Conservation (phyloP, 169 alveolate species). For the Plasmodium vivax region DNA sequence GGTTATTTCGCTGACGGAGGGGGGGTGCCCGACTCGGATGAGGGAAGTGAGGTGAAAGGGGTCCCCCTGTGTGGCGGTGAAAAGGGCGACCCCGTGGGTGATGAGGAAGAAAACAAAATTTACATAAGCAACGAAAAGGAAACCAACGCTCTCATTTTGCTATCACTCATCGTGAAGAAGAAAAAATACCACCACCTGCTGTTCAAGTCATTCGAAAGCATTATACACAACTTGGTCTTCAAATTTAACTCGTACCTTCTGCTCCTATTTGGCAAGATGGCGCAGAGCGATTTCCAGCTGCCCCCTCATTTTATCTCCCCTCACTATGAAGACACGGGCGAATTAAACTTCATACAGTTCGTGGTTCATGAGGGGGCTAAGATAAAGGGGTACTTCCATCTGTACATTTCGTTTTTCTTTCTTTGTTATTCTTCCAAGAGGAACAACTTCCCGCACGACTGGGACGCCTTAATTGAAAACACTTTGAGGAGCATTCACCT, state of each 20-base stretch:
- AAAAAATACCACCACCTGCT: slow-evolving; percentile 46
- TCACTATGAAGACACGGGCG: slow-evolving; percentile 7
- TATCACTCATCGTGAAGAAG: slow-evolving; percentile 42
- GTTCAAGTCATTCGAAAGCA: slow-evolving; percentile 1
- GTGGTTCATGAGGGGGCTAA: background rate
- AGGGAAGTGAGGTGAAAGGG: background rate
- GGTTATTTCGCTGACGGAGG: background rate
- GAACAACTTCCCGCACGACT: slow-evolving; percentile 10
- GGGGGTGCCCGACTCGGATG: background rate
- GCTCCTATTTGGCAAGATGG: slow-evolving; percentile 3
- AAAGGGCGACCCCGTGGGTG: background rate
- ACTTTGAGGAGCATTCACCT: slow-evolving; percentile 12
- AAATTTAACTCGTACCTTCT: slow-evolving; percentile 40
- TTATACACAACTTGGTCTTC: slow-evolving; percentile 21
- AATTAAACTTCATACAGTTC: background rate
- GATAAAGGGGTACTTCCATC: slow-evolving; percentile 8
- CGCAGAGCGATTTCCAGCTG: slow-evolving; percentile 3
- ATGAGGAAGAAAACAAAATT: background rate
- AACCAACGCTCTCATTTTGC: slow-evolving; percentile 22
- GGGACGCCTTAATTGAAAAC: slow-evolving; percentile 29
- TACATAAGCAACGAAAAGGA: slow-evolving; percentile 22
- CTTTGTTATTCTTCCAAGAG: background rate
- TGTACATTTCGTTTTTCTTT: slow-evolving; percentile 53
- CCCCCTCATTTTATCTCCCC: slow-evolving; percentile 36
- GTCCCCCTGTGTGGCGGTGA: background rate